Evolutionary conservation across 108 stramenopile genomes (phyloP).

Genomic region (Phaeodactylum tricornutum): DNA sequence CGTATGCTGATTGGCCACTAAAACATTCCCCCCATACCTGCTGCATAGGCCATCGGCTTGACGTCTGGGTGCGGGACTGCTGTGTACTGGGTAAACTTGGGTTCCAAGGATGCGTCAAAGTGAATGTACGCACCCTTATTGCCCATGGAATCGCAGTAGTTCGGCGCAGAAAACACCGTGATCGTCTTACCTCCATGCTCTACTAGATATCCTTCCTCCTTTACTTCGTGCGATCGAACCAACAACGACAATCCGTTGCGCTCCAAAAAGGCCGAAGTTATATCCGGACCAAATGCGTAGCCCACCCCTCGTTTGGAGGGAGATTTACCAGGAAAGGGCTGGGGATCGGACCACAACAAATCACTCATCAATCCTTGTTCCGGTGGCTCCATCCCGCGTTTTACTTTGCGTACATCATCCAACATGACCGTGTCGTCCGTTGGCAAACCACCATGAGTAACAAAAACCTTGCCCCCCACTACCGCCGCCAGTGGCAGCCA

Average conservation of each 20-base stretch:
- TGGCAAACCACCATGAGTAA: conserved; percentile 94
- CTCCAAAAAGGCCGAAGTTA: conserved; percentile 81
- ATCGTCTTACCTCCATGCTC: conserved; percentile 99
- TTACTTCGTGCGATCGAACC: conserved; percentile 94
- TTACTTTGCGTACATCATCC: conserved; percentile 78
- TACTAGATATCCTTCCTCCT: conserved; percentile 97
- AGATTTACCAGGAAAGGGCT: conserved; percentile 73
- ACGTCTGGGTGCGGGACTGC: conserved; percentile 92
- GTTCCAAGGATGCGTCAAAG: conserved; percentile 71
- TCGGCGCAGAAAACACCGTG: conserved; percentile 97
- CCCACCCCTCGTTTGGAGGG: conserved; percentile 84
- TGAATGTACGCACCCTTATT: conserved; percentile 98
- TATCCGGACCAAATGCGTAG: conserved; percentile 93
- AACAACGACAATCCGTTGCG: conserved; percentile 74
- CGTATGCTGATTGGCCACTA: not conserved
- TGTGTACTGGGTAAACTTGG: conserved; percentile 83
- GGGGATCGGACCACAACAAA: conserved; percentile 97
- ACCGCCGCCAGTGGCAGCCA: conserved; percentile 80
- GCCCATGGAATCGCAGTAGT: conserved; percentile 99
- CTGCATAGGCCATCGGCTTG: conserved; percentile 97
- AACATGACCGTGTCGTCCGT: conserved; percentile 78
- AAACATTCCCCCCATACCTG: conserved; percentile 77
- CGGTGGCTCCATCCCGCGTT: conserved; percentile 61
- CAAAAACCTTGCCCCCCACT: conserved; percentile 85
- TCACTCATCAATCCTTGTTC: conserved; percentile 89